Conservation (phyloP, 805 yeast genomes). For the Candida ponderosae region DNA sequence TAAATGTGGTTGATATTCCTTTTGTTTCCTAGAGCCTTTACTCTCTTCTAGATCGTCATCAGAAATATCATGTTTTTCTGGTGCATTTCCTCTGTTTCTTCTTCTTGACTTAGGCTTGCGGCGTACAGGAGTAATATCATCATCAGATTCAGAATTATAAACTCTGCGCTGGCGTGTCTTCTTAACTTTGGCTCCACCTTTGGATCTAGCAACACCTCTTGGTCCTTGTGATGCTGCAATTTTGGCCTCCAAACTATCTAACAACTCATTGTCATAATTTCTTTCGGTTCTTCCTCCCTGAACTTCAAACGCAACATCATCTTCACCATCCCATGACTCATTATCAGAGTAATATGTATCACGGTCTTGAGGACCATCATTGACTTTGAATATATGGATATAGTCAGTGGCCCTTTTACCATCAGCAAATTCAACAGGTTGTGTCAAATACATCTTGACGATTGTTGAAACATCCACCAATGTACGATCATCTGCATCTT, state of each 20-base stretch:
- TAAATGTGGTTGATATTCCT: conserved; percentile 14
- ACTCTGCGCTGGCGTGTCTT: conserved; percentile 3
- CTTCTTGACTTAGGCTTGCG: conserved; percentile 4
- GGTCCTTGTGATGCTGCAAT: conserved; percentile 4
- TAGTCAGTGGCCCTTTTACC: conserved; percentile 27
- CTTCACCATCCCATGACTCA: conserved; percentile 24
- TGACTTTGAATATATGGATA: conserved; percentile 10
- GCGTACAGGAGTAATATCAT: conserved; percentile 1
- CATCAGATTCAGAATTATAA: conserved; percentile 5
- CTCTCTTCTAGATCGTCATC: conserved; percentile 20
- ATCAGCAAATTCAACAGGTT: conserved; percentile 27
- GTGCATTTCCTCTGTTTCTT: conserved; percentile 2
- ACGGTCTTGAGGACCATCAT: too few species aligned
- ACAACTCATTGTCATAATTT: conserved; percentile 12
- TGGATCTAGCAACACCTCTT: conserved; percentile 16
- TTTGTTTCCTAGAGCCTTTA: not conserved
- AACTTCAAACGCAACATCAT: conserved; percentile 31
- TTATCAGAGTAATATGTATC: conserved; percentile 27
- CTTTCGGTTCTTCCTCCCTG: conserved; percentile 8
- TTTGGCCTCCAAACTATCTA: conserved; percentile 12
- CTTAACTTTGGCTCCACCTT: conserved; percentile 7
- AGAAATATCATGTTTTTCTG: conserved; percentile 24
- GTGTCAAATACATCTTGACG: conserved; percentile 33
- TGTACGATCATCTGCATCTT: conserved; percentile 20
- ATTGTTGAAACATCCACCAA: conserved; percentile 28